These are phyloP conservation scores for Tagetes patula DNA, from an alignment of 129 eudicot genomes.

Conservation along the genomic window DNA sequence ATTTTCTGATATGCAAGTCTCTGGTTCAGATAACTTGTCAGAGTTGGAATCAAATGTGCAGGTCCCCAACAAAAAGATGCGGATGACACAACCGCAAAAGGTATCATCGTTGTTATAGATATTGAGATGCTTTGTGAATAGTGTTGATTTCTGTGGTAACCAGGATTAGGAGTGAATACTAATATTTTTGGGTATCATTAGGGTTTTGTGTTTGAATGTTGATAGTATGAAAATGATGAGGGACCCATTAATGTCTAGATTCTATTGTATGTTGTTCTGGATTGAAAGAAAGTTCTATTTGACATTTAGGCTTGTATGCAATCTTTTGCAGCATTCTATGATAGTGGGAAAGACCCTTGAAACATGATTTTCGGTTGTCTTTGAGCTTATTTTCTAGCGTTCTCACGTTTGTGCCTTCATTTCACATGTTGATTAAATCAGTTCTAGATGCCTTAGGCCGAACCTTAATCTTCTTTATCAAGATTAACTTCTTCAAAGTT, in stretches of 20 bases:
- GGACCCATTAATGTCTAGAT: not conserved
- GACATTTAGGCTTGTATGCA: not conserved
- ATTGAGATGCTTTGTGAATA: constrained; percentile 28
- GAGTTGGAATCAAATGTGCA: constrained; percentile 26
- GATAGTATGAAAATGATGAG: not conserved
- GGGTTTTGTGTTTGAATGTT: constrained; percentile 12
- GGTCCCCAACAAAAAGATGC: constrained; percentile 41
- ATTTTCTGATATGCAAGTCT: constrained; percentile 15
- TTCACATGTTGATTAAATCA: too few relatives aligned
- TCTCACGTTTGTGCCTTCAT: too few relatives aligned
- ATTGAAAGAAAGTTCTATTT: not conserved
- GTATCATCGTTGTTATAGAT: constrained; percentile 13
- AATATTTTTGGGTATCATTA: not conserved
- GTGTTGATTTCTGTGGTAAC: constrained; percentile 12
- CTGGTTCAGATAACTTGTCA: constrained; percentile 9
- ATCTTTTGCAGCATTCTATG: not conserved
- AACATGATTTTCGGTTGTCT: not conserved
- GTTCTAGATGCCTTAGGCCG: too few relatives aligned
- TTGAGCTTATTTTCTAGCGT: not conserved
- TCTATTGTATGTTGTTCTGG: constrained; percentile 2
- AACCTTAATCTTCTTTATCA: too few relatives aligned
- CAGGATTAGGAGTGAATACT: constrained; percentile 14
- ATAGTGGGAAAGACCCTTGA: not conserved
- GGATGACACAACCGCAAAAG: constrained; percentile 26
- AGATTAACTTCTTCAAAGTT: too few relatives aligned